A percentile compares a stretch with the other conserved stretches of the same genome.
These are phyloP conservation scores for Colletotrichum musae DNA, from an alignment of 2,329 filamentous ascomycete species.

Conservation along the genomic window DNA sequence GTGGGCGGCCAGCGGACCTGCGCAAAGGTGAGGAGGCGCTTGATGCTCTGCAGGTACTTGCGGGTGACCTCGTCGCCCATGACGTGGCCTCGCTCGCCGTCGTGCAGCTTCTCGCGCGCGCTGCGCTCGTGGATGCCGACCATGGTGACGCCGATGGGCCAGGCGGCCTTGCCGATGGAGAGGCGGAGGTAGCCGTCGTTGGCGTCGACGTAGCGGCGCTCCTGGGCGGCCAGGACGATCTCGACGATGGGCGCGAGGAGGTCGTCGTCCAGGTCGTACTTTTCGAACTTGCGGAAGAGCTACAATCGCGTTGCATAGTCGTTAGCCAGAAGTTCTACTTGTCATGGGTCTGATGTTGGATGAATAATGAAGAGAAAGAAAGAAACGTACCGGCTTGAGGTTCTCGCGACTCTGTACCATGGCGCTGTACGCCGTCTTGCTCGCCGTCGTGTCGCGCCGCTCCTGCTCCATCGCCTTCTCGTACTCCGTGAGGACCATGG, in stretches of 20 bases:
- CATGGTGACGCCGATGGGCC: slow-evolving; percentile 99
- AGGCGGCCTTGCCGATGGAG: slow-evolving; percentile 96
- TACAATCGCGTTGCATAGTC: slow-evolving; percentile 44
- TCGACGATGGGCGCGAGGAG: slow-evolving; percentile 88
- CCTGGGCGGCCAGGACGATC: slow-evolving; percentile 92
- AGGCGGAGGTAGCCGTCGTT: slow-evolving; percentile 95
- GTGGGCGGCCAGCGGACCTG: slow-evolving; percentile 97
- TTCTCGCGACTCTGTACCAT: slow-evolving; percentile 92
- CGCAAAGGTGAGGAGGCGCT: slow-evolving; percentile 94
- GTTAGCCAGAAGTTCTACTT: slow-evolving; percentile 19
- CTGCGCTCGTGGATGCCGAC: slow-evolving; percentile 99
- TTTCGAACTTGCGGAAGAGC: slow-evolving; percentile 92
- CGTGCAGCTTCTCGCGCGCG: slow-evolving; percentile 94
- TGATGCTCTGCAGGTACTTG: slow-evolving; percentile 98
- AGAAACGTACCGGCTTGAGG: slow-evolving; percentile 76
- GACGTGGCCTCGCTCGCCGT: slow-evolving; percentile 90
- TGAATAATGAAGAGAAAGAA: slow-evolving; percentile 22
- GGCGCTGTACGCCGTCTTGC: slow-evolving; percentile 84
- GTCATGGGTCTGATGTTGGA: background rate
- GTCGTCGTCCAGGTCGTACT: slow-evolving; percentile 81
- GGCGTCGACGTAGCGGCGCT: slow-evolving; percentile 92
- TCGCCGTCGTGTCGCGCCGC: slow-evolving; percentile 76
- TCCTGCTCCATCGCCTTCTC: slow-evolving; percentile 80
- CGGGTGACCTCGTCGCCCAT: slow-evolving; percentile 97
- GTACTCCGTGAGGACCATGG: slow-evolving; percentile 94